These are phyloP conservation scores for Dioscorea cayenensis DNA, from an alignment of 116 monocot genomes.

Conservation along the genomic window DNA sequence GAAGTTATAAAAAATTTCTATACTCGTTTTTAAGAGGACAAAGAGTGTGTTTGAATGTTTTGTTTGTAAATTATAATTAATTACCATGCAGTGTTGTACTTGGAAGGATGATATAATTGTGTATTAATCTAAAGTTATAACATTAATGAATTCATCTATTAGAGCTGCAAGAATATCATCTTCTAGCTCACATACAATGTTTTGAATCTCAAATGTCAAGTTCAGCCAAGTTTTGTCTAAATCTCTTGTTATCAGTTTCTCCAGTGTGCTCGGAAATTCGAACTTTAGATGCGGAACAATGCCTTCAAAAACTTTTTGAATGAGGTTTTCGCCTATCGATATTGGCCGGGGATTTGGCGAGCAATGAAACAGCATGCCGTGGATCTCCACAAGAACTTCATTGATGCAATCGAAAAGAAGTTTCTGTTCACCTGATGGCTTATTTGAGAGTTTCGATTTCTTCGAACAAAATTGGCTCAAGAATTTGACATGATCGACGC, in stretches of 20 bases:
- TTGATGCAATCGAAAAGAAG: constrained; percentile 60
- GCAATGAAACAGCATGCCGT: constrained; percentile 23
- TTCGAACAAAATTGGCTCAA: constrained; percentile 33
- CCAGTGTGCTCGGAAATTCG: constrained; percentile 28
- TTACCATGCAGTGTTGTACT: too few relatives aligned
- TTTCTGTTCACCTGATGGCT: constrained; percentile 34
- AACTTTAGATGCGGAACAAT: constrained; percentile 24
- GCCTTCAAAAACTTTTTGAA: constrained; percentile 39
- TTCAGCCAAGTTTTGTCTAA: constrained; percentile 50
- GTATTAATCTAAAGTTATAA: too few relatives aligned
- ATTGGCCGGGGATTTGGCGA: constrained; percentile 11
- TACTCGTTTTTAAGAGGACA: too few relatives aligned
- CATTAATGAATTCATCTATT: constrained; percentile 33
- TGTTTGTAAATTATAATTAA: too few relatives aligned
- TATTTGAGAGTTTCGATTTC: constrained; percentile 25
- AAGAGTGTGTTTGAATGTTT: too few relatives aligned
- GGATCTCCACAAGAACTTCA: constrained; percentile 52
- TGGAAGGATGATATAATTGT: too few relatives aligned
- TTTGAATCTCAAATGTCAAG: constrained; percentile 29
- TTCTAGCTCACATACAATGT: constrained; percentile 23
- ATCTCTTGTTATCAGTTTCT: constrained; percentile 37
- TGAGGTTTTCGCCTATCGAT: constrained; percentile 24
- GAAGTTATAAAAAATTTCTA: too few relatives aligned
- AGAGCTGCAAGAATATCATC: constrained; percentile 44
- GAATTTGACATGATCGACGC: constrained; percentile 24